Evolutionary conservation across 176 grass and related monocot species (phyloP).

Genomic region (Oryza glaberrima): DNA sequence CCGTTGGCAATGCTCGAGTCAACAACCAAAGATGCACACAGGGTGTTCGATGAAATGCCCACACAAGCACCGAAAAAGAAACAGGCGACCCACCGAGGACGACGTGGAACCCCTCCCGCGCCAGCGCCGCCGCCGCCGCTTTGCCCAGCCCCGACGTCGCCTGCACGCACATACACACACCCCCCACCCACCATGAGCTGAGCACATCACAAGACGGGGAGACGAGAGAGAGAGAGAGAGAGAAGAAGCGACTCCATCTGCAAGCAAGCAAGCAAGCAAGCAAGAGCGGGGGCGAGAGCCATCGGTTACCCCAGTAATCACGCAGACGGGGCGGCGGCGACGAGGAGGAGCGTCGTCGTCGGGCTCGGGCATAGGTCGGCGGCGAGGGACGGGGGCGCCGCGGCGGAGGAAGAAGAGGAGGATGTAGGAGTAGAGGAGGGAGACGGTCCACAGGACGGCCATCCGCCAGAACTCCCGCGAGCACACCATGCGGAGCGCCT

Average conservation of each 20-base stretch:
- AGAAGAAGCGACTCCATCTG: neutral
- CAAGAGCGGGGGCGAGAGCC: neutral
- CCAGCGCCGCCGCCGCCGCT: constrained; percentile 60
- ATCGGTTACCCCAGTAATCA: constrained; percentile 71
- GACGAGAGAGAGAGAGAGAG: neutral
- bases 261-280: too few species aligned
- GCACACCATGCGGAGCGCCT: constrained; percentile 55
- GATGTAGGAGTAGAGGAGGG: constrained; percentile 70
- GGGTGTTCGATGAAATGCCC: constrained; percentile 35
- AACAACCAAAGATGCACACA: constrained; percentile 2
- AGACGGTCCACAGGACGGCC: constrained; percentile 66
- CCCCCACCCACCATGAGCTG: neutral
- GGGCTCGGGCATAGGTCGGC: neutral
- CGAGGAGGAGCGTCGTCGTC: too few species aligned
- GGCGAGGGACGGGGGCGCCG: neutral
- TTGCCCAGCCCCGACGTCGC: constrained; percentile 78
- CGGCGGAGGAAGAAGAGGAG: constrained; percentile 48
- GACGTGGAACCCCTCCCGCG: constrained; percentile 74
- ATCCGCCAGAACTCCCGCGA: constrained; percentile 83
- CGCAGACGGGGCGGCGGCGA: constrained; percentile 52
- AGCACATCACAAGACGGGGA: neutral
- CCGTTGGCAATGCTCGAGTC: neutral
- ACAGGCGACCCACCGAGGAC: constrained; percentile 64
- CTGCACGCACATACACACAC: constrained; percentile 24
- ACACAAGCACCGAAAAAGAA: neutral